Conservation (phyloP, 805 yeast genomes). For the Cyberlindnera saturnus region DNA sequence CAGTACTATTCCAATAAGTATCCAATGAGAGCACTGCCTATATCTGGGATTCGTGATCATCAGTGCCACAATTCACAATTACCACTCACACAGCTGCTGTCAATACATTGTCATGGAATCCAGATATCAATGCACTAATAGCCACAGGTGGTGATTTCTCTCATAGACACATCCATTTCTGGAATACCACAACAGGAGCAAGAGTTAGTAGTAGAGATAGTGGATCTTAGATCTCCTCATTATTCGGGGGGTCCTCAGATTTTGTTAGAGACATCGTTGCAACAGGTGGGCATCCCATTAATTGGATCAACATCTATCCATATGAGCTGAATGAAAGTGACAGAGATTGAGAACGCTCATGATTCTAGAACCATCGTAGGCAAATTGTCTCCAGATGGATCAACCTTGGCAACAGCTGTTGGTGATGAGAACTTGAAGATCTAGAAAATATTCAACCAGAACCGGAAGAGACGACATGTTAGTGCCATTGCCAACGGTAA, state of each 20-base stretch:
- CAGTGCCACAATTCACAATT: slow-evolving; percentile 66
- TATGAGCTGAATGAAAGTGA: slow-evolving; percentile 85
- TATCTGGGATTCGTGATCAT: slow-evolving; percentile 83
- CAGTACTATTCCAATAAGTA: too few species aligned
- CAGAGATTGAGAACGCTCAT: slow-evolving; percentile 82
- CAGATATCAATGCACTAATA: slow-evolving; percentile 69
- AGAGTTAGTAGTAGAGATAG: slow-evolving; percentile 82
- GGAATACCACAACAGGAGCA: slow-evolving; percentile 92
- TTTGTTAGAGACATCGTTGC: slow-evolving; percentile 82
- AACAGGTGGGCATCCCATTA: slow-evolving; percentile 90
- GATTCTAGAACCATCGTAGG: slow-evolving; percentile 82
- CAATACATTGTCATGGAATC: slow-evolving; percentile 93
- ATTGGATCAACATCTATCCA: slow-evolving; percentile 75
- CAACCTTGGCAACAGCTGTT: slow-evolving; percentile 88
- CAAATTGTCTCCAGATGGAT: slow-evolving; percentile 85
- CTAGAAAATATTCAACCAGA: slow-evolving; percentile 78
- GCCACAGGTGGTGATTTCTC: slow-evolving; percentile 98
- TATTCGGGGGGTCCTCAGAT: slow-evolving; percentile 80
- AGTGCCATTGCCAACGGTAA: slow-evolving; percentile 34
- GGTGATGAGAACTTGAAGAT: slow-evolving; percentile 95
- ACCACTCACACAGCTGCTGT: slow-evolving; percentile 89
- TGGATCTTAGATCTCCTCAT: slow-evolving; percentile 89
- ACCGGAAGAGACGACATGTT: slow-evolving; percentile 27
- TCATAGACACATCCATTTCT: slow-evolving; percentile 84
- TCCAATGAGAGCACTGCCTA: slow-evolving; percentile 92